Conservation (phyloP, 306 rosid genomes). For the Macrotyloma uniflorum region DNA sequence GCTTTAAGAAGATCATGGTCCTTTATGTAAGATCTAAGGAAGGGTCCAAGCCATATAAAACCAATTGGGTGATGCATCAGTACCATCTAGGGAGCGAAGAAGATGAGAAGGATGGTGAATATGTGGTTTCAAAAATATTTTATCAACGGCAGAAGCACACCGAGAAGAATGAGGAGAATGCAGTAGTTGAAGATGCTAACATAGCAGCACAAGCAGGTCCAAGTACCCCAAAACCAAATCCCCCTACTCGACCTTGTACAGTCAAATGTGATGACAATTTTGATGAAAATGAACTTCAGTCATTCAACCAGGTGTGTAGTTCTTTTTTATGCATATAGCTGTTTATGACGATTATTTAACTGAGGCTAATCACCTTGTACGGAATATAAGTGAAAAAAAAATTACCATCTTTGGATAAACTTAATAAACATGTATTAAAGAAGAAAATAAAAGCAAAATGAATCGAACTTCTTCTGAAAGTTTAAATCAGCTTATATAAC, state of each 20-base stretch:
- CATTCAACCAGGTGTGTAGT: constrained; percentile 50
- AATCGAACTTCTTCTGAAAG: background rate
- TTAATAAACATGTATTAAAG: background rate
- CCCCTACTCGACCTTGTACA: constrained; percentile 60
- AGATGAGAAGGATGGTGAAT: constrained; percentile 75
- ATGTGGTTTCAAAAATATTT: constrained; percentile 72
- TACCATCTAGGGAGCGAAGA: constrained; percentile 82
- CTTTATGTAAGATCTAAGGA: constrained; percentile 63
- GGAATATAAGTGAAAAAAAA: background rate
- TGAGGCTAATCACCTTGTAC: background rate
- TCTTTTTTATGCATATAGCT: constrained; percentile 6
- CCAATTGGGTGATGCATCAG: constrained; percentile 85
- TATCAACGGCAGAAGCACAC: constrained; percentile 60
- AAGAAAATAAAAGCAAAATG: background rate
- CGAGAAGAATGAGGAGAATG: constrained; percentile 46
- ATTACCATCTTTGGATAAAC: background rate
- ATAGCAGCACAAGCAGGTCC: constrained; percentile 53
- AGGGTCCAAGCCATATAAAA: constrained; percentile 63
- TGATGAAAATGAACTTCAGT: constrained; percentile 36
- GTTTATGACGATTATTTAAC: background rate
- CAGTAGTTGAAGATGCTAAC: constrained; percentile 49
- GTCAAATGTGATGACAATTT: constrained; percentile 49
- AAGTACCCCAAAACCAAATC: constrained; percentile 64
- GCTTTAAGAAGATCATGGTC: constrained; percentile 85
- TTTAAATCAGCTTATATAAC: background rate